phyloP scores from a whole-genome alignment of 305 asterid species.

The Euphrasia arctica region DNA sequence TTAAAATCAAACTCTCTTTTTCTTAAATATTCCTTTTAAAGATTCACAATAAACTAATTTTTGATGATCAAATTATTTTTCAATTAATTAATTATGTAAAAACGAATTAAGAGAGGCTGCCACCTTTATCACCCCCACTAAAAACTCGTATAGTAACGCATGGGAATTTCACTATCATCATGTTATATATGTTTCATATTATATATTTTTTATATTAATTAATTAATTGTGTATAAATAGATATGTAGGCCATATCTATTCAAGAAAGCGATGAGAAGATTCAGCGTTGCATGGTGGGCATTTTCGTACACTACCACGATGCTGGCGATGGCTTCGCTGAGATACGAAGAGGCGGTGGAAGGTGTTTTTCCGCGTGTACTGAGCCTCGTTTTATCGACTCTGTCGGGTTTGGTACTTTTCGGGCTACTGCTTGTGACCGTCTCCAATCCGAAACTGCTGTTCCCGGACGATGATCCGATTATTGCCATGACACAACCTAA shows the following conservation, averaged over 20 bases:
- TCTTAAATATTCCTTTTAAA: no score
- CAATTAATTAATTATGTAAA: no score
- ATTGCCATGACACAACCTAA: not conserved
- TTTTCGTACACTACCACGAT: conserved; percentile 59
- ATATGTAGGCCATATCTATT: conserved; percentile 60
- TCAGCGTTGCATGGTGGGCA: conserved; percentile 75
- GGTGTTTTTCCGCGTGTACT: conserved; percentile 40
- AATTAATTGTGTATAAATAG: conserved; percentile 13
- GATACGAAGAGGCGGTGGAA: conserved; percentile 53
- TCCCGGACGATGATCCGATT: conserved; percentile 35
- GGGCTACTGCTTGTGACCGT: conserved; percentile 40
- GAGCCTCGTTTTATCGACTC: conserved; percentile 34
- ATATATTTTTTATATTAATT: not conserved
- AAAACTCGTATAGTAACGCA: no score
- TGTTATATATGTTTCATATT: not conserved
- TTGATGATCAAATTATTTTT: no score
- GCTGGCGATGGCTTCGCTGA: conserved; percentile 48
- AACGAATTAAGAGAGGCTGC: no score
- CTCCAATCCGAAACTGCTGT: conserved; percentile 36
- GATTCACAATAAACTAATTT: no score
- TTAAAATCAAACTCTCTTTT: no score
- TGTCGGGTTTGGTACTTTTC: conserved; percentile 42
- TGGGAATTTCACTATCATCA: not conserved
- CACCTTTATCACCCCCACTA: no score
- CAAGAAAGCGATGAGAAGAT: conserved; percentile 63